Percentiles rank a stretch among this genome's conserved stretches.
Evolutionary conservation across 2,329 filamentous ascomycete genomes (phyloP).

Genomic region (Hirsutella rhossiliensis): DNA sequence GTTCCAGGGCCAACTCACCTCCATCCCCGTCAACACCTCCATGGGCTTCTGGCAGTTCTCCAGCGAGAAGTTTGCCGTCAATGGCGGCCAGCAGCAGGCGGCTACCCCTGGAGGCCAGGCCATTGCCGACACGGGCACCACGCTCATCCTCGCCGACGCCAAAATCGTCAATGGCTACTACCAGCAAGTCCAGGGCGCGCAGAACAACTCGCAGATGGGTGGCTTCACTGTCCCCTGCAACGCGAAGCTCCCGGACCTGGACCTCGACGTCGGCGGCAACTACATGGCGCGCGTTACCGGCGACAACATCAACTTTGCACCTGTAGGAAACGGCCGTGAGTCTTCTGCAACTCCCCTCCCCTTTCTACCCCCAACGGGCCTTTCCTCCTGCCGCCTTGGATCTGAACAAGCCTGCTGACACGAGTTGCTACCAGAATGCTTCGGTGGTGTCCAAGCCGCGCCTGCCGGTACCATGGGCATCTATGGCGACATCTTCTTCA

Average conservation of each 20-base stretch:
- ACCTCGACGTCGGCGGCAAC: constrained; percentile 42
- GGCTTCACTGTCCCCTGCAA: constrained; percentile 36
- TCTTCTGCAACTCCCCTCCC: constrained; percentile 7
- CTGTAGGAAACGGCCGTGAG: constrained; percentile 38
- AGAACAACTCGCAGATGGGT: constrained; percentile 24
- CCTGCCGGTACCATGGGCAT: constrained; percentile 41
- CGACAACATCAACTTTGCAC: constrained; percentile 38
- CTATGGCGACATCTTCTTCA: constrained; percentile 50
- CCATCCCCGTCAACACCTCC: constrained; percentile 45
- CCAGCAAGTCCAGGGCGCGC: constrained; percentile 30
- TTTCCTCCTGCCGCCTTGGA: background rate
- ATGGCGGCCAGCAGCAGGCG: constrained; percentile 23
- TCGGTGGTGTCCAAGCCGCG: constrained; percentile 54
- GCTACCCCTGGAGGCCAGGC: constrained; percentile 27
- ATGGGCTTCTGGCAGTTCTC: constrained; percentile 51
- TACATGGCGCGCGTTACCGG: constrained; percentile 46
- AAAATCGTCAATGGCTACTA: constrained; percentile 38
- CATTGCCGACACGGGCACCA: constrained; percentile 49
- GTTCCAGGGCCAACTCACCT: constrained; percentile 49
- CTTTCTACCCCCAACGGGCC: too few species aligned
- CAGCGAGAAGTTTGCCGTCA: constrained; percentile 44
- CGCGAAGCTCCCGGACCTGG: constrained; percentile 31
- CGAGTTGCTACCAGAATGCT: constrained; percentile 35
- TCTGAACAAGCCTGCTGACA: background rate
- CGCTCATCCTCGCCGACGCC: constrained; percentile 47